phyloP scores from a whole-genome alignment of 805 yeast genomes.

The Saccharomycopsis sp. region DNA sequence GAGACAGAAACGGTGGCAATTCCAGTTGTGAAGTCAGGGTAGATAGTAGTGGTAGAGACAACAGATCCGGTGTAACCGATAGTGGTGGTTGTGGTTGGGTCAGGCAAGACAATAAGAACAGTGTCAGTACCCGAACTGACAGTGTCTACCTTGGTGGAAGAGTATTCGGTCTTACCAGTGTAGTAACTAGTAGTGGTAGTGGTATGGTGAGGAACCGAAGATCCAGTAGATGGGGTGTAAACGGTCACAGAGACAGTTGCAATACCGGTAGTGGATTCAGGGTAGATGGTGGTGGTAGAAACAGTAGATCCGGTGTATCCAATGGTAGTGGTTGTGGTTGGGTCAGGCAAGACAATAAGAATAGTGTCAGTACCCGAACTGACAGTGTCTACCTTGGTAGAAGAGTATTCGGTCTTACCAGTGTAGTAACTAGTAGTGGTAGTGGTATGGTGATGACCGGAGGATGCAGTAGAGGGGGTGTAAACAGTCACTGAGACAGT shows the following conservation, averaged over 20 bases:
- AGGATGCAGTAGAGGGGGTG: slow-evolving; percentile 7
- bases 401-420: background rate
- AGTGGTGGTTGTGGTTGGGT: too few relatives aligned
- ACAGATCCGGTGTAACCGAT: too few relatives aligned
- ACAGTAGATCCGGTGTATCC: too few relatives aligned
- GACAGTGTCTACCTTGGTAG: too few relatives aligned
- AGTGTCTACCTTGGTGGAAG: background rate
- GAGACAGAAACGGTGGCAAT: slow-evolving; percentile 12
- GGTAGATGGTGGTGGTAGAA: slow-evolving; percentile 19
- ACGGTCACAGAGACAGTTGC: slow-evolving; percentile 14
- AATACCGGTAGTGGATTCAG: slow-evolving; percentile 20
- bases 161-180: slow-evolving; percentile 1
- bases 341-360: too few relatives aligned
- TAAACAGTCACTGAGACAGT: slow-evolving; percentile 19
- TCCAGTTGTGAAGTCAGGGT: slow-evolving; percentile 19
- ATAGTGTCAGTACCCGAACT: too few relatives aligned
- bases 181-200: slow-evolving; percentile 12
- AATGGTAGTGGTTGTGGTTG: too few relatives aligned
- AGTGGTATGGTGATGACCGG: slow-evolving; percentile 20
- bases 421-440: slow-evolving; percentile 7
- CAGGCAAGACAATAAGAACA: too few relatives aligned
- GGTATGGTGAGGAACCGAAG: slow-evolving; percentile 18
- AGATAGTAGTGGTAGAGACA: slow-evolving; percentile 20
- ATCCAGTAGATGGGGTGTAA: too few relatives aligned
- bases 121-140: too few relatives aligned